These are phyloP conservation scores for Starmerella vaccinii DNA, from an alignment of 805 yeast genomes.

Conservation along the genomic window DNA sequence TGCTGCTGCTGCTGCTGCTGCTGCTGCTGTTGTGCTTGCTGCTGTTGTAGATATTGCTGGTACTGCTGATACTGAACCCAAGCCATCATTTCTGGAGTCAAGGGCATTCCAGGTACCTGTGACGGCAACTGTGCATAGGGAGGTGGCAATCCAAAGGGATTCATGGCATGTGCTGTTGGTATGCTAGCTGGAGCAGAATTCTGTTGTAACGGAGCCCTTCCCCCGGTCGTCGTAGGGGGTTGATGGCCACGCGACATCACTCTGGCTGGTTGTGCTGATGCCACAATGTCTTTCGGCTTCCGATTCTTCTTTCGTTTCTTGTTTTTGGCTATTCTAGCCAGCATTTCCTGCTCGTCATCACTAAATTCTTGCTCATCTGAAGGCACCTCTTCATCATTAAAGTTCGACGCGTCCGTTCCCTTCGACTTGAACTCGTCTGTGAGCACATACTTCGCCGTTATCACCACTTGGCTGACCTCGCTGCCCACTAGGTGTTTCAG, in stretches of 20 bases:
- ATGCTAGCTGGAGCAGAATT: too few relatives aligned
- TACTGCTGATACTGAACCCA: constrained; percentile 10
- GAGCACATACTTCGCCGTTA: constrained; percentile 65
- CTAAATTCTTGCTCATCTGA: constrained; percentile 91
- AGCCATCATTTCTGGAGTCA: constrained; percentile 6
- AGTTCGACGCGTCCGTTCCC: constrained; percentile 92
- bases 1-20: constrained; percentile 1
- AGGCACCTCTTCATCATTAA: constrained; percentile 88
- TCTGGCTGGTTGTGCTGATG: neutral
- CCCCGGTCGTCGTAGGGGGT: too few relatives aligned
- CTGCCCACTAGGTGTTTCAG: constrained; percentile 42
- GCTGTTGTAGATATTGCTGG: constrained; percentile 14
- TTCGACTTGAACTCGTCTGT: constrained; percentile 65
- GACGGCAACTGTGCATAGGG: neutral
- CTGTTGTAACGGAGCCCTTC: too few relatives aligned
- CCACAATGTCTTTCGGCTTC: neutral
- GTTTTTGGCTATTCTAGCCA: constrained; percentile 54
- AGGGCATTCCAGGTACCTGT: constrained; percentile 8
- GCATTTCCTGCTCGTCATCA: constrained; percentile 83
- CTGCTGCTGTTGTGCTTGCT: constrained; percentile 7
- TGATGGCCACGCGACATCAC: too few relatives aligned
- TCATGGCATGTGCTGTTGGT: too few relatives aligned
- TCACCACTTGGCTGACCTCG: constrained; percentile 65
- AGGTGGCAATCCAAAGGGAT: neutral
- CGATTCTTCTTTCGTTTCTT: constrained; percentile 40